Evolutionary conservation across 306 rosid species (phyloP), one percentile per base, ranked within the genome.

Genomic region (Casuarina equisetifolia): DNA sequence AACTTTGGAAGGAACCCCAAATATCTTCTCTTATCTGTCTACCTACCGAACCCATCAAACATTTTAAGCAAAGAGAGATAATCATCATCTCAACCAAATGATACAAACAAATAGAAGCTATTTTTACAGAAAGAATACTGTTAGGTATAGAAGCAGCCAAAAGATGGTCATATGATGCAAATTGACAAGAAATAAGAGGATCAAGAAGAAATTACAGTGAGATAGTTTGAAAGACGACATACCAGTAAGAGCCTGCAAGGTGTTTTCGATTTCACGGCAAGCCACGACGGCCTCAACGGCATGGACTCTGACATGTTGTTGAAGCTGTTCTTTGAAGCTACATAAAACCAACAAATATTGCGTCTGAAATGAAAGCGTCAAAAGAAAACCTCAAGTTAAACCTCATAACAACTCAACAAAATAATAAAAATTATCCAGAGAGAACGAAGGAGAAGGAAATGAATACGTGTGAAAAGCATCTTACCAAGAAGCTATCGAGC

Each of bases 271-370:
- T 75, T 96, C 99, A 76, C 99, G 99, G 96, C 99, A 96, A 19
- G 93, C 98, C 96, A 96, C 87, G 82, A 96, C 99, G 51, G 99
- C 99, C 82, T 96, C 99, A 20, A 96, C 98, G 50, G 99, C 99
- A 78, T 96, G 99, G 76, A 92, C 95, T 83, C 95, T 86, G 59
- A 96, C 97, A 90, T 96, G 99, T 50, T 96, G 96, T 58, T 92
- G 99, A 82, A 96, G 99, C 77, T 96, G 99, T 44, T 96, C 99
- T 84, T 96, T 96, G 85, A 92, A 96, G 51, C 82, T 84, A 75
- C 96, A 92, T 82, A 96, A 64, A 32, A 96, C 90, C 73, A 91
- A 78, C 91, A 92, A 83, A 73, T 96, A 96, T 66, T 96, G 98
- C 45, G 88, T 93, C 99, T 96, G 89, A 62, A 74, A 77, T 10